Conservation (phyloP, 2,329 filamentous ascomycete genomes). For the Trichoderma gracile region DNA sequence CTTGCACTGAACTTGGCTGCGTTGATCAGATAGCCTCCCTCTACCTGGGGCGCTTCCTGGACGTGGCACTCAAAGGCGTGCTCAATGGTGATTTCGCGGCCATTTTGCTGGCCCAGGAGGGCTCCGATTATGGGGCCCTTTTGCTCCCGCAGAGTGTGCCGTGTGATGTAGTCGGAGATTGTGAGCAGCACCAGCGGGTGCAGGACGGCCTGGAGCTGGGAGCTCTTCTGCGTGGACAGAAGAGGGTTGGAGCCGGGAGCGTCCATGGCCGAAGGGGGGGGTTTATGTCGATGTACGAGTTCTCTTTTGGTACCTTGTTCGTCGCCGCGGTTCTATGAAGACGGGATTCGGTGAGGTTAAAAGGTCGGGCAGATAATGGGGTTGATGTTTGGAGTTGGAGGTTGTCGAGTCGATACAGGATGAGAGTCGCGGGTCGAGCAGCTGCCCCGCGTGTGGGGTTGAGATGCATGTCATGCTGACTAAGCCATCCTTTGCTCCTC, state of each 20-base stretch:
- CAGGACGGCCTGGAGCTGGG: conserved; percentile 78
- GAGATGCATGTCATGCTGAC: neutral
- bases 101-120: conserved; percentile 88
- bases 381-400: neutral
- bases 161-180: conserved; percentile 94
- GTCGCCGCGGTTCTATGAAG: too few species aligned
- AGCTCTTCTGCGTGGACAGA: conserved; percentile 65
- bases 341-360: neutral
- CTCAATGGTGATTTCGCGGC: conserved; percentile 86
- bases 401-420: too few species aligned
- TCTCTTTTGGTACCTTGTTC: neutral
- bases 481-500: neutral
- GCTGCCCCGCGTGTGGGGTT: conserved; percentile 21
- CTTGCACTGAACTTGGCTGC: conserved; percentile 72
- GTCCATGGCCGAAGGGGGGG: conserved; percentile 50
- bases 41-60: conserved; percentile 43
- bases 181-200: conserved; percentile 94
- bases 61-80: conserved; percentile 85
- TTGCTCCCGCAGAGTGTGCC: conserved; percentile 78
- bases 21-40: conserved; percentile 64
- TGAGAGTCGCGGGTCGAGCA: neutral
- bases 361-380: neutral
- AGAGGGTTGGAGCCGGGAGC: conserved; percentile 54
- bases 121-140: conserved; percentile 78
- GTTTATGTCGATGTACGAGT: too few species aligned